Conservation (phyloP, 2,329 filamentous ascomycete species). For the Ambrosiella xylebori region DNA sequence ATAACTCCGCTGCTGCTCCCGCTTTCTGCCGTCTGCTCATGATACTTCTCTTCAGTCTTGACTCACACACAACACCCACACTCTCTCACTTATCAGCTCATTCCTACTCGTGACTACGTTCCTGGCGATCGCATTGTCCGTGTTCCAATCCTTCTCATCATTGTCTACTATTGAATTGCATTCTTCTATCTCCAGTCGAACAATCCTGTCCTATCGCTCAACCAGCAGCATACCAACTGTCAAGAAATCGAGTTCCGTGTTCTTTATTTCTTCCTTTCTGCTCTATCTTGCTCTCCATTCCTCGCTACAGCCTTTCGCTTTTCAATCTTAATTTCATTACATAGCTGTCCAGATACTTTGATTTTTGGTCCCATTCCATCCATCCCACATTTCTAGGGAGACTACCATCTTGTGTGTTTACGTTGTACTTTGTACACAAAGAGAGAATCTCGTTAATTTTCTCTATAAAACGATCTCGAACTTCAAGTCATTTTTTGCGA, state of each 20-base stretch:
- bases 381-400: slow-evolving; percentile 7
- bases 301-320: slow-evolving; percentile 3
- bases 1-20: background rate
- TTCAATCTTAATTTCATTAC: slow-evolving; percentile 7
- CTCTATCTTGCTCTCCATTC: slow-evolving; percentile 6
- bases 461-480: background rate
- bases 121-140: slow-evolving; percentile 12
- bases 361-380: slow-evolving; percentile 8
- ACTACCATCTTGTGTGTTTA: slow-evolving; percentile 2
- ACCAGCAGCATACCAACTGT: slow-evolving; percentile 4
- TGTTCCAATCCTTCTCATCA: slow-evolving; percentile 8
- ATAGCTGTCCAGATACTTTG: slow-evolving; percentile 9
- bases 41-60: slow-evolving; percentile 9
- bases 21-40: background rate
- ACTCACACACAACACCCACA: slow-evolving; percentile 11
- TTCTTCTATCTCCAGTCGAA: slow-evolving; percentile 5
- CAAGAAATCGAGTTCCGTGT: slow-evolving; percentile 10
- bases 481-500: background rate
- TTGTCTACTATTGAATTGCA: slow-evolving; percentile 10
- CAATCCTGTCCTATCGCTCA: slow-evolving; percentile 1
- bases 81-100: background rate
- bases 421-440: background rate
- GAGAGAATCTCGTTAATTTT: background rate
- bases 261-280: slow-evolving; percentile 7
- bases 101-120: slow-evolving; percentile 12